Evolutionary conservation across 495 filamentous ascomycete genomes (phyloP), one percentile per base, ranked within the genome.

Genomic region (Xylaria flabelliformis): DNA sequence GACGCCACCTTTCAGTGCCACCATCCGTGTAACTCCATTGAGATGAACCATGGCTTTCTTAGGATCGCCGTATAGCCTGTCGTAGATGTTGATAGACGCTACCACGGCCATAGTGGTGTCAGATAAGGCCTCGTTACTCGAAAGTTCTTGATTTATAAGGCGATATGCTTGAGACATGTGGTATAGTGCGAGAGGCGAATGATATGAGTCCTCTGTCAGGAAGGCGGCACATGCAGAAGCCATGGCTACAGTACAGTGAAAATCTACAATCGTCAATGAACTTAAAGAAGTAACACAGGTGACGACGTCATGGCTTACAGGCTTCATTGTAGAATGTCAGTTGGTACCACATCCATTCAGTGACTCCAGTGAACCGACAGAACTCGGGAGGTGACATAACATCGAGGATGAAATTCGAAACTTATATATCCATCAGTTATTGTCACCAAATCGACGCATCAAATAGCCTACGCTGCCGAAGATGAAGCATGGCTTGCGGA

Each of bases 31-130:
- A 13, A 71, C 26, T 13, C 61, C 69, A 19, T 51, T 44, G 29
- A 65, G 46, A 21, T 71, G 69, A 21, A 71, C 39, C 61, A 65
- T 64, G 55, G 69, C 61, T 63, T 63, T 70, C 29, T 63, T 13
- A 15, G 41, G 29, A 24, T 63, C 42, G 32, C 68, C 68, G 21
- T 63, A 63, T 4, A 70, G 42, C 17, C 68, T 61, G 21, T 70
- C 68, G n/a, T 70, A 70, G 39, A 70, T 53, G 10, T 36, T 61
- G 17, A 51, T 48, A 21, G 68, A 8, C 12, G 58, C 39, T 26
- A 70, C 68, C 4, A 70, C 58, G 39, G 68, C 55, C 5, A 70
- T 39, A 13, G 68, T 62, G 41, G 56, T 12, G 17, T 70, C 68
- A 8, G 68, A 62, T 29, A 70, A 24, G 3, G 56, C 17, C 55